phyloP scores from a whole-genome alignment of 2,329 filamentous ascomycete species.

The Trichoderma atrobrunneum region DNA sequence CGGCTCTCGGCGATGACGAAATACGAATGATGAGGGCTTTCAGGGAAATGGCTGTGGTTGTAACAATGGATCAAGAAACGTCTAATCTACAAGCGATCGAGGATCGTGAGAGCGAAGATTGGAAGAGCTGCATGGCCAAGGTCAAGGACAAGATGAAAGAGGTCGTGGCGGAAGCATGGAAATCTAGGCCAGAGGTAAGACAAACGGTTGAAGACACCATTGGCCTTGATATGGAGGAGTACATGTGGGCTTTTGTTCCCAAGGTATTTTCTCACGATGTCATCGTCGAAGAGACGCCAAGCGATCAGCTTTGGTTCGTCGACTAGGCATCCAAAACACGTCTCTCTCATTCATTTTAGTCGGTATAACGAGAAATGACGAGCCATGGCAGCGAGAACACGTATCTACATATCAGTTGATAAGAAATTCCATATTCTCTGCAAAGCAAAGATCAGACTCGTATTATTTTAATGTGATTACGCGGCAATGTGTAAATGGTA shows the following conservation, averaged over 20 bases:
- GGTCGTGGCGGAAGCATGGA: slow-evolving; percentile 17
- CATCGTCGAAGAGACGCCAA: slow-evolving; percentile 7
- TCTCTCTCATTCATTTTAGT: not conserved
- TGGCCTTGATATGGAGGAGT: slow-evolving; percentile 21
- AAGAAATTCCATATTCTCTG: not conserved
- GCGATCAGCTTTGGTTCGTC: slow-evolving; percentile 21
- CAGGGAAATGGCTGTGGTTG: not conserved
- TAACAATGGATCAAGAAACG: slow-evolving; percentile 15
- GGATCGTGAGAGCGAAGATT: not conserved
- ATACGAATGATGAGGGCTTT: slow-evolving; percentile 15
- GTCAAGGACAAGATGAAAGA: slow-evolving; percentile 19
- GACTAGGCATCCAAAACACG: slow-evolving; percentile 3
- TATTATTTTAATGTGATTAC: not conserved
- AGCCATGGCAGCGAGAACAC: not conserved
- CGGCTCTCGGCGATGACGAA: slow-evolving; percentile 14
- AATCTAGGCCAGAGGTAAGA: slow-evolving; percentile 12
- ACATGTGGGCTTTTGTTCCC: slow-evolving; percentile 22
- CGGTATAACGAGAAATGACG: not conserved
- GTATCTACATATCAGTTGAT: not conserved
- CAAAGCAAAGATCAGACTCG: not conserved
- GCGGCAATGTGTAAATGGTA: not conserved
- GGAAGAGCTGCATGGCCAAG: slow-evolving; percentile 9
- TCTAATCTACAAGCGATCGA: not conserved
- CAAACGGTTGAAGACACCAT: slow-evolving; percentile 18
- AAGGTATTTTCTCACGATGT: slow-evolving; percentile 22